Conservation (phyloP, 2,329 filamentous ascomycete species). For the Lasiodiplodia sp. region DNA sequence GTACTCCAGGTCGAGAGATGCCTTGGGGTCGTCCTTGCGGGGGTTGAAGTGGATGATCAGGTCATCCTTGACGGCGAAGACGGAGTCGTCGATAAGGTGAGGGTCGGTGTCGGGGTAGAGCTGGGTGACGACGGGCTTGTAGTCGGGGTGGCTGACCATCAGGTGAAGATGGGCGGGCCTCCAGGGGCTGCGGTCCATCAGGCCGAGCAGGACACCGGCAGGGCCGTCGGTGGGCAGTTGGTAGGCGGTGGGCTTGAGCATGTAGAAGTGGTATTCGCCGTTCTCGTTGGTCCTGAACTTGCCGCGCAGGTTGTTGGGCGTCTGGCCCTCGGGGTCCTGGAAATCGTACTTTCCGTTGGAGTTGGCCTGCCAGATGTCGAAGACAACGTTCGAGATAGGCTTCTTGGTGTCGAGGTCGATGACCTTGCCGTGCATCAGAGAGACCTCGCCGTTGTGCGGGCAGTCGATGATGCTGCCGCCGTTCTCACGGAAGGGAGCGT, state of each 20-base stretch:
- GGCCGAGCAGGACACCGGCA: conserved; percentile 59
- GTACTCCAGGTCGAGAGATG: conserved; percentile 67
- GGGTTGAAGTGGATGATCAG: conserved; percentile 47
- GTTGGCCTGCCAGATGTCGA: conserved; percentile 81
- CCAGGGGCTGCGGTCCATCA: conserved; percentile 66
- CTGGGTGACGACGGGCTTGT: conserved; percentile 65
- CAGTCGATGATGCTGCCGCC: conserved; percentile 73
- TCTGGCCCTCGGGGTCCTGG: conserved; percentile 75
- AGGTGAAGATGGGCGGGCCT: conserved; percentile 69
- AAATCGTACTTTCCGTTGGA: conserved; percentile 80
- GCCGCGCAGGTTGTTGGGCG: conserved; percentile 76
- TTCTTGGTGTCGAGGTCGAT: conserved; percentile 70
- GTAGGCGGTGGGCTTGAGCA: conserved; percentile 76
- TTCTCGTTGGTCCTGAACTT: conserved; percentile 76
- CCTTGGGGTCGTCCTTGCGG: conserved; percentile 58
- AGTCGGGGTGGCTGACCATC: conserved; percentile 62
- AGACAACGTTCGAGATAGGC: conserved; percentile 71
- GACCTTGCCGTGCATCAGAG: conserved; percentile 74
- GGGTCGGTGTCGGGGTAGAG: conserved; percentile 67
- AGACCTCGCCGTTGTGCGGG: conserved; percentile 65
- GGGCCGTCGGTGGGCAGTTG: conserved; percentile 71
- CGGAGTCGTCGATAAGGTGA: conserved; percentile 65
- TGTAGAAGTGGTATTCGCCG: conserved; percentile 77
- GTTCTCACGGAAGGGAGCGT: conserved; percentile 74
- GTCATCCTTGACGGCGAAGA: conserved; percentile 62